Percentiles rank a stretch among this genome's conserved stretches.
Evolutionary conservation across 306 rosid species (phyloP).

Genomic region (Acmispon strigosus): DNA sequence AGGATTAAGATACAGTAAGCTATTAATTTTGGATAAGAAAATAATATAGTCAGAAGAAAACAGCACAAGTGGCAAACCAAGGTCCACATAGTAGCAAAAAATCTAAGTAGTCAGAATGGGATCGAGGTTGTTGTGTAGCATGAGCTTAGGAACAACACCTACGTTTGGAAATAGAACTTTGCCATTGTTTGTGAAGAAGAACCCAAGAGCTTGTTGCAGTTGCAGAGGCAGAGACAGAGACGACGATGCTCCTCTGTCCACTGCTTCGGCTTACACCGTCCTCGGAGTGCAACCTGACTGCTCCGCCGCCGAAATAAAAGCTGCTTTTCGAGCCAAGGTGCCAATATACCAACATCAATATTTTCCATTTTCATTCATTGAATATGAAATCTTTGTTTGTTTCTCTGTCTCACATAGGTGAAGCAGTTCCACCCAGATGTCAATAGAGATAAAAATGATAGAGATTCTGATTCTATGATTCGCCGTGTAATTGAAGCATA

Average conservation of each 20-base stretch:
- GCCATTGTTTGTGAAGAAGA: conserved; percentile 17
- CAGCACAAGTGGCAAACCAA: background rate
- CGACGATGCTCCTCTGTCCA: conserved; percentile 35
- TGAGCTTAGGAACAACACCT: conserved; percentile 13
- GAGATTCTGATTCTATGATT: conserved; percentile 56
- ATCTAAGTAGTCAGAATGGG: conserved; percentile 24
- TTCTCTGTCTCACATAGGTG: conserved; percentile 38
- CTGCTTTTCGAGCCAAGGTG: conserved; percentile 87
- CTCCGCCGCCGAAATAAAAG: conserved; percentile 59
- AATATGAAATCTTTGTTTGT: background rate
- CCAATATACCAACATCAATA: background rate
- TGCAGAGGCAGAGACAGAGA: conserved; percentile 9
- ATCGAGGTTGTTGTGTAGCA: conserved; percentile 15
- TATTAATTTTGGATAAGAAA: background rate
- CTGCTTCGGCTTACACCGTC: conserved; percentile 48
- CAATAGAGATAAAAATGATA: conserved; percentile 28
- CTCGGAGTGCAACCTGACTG: conserved; percentile 64
- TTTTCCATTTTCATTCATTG: background rate
- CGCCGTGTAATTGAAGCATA: conserved; percentile 87
- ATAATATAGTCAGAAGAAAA: background rate
- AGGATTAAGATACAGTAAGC: background rate
- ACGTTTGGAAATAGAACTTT: conserved; percentile 30
- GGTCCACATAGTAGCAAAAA: too few relatives aligned
- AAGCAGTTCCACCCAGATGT: conserved; percentile 91
- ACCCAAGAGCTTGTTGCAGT: conserved; percentile 25